These are phyloP conservation scores for Amanita thiersii DNA, from an alignment of 768 basidiomycete species.

Conservation along the genomic window DNA sequence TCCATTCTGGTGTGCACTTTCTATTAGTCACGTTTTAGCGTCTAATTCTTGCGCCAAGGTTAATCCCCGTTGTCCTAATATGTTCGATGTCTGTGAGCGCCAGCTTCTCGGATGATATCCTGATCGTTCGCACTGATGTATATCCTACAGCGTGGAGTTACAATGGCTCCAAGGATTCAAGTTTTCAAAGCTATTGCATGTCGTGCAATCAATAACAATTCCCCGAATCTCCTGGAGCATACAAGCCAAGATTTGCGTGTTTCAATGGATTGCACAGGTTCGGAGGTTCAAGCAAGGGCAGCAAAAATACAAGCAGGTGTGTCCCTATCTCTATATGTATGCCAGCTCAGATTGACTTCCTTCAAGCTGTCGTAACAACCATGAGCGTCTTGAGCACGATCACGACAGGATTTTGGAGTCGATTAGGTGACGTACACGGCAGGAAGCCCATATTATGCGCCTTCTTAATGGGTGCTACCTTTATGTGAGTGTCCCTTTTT, in stretches of 20 bases:
- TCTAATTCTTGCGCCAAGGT: constrained; percentile 30
- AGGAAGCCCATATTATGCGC: constrained; percentile 66
- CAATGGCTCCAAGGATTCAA: constrained; percentile 70
- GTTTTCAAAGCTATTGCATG: constrained; percentile 77
- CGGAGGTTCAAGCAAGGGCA: constrained; percentile 59
- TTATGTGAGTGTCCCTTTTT: constrained; percentile 49
- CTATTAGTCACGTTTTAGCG: constrained; percentile 6
- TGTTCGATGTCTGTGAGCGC: constrained; percentile 57
- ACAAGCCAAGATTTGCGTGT: constrained; percentile 9
- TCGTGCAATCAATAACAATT: constrained; percentile 33
- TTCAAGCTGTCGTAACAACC: constrained; percentile 54
- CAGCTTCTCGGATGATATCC: background rate
- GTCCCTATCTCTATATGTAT: constrained; percentile 10
- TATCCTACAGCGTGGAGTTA: constrained; percentile 78
- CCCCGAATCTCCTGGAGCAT: constrained; percentile 14
- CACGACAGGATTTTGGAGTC: constrained; percentile 85
- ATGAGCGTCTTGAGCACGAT: constrained; percentile 77
- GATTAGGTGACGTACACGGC: constrained; percentile 67
- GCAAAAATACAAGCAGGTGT: constrained; percentile 63
- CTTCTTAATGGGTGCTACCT: constrained; percentile 59
- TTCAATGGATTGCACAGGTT: constrained; percentile 24
- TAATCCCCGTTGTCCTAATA: constrained; percentile 62
- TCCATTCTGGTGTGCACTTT: constrained; percentile 33
- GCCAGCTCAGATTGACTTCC: constrained; percentile 4
- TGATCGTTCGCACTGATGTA: constrained; percentile 5